These are phyloP conservation scores for Aureobasidium sp. DNA, from an alignment of 2,329 filamentous ascomycete genomes.

Conservation along the genomic window DNA sequence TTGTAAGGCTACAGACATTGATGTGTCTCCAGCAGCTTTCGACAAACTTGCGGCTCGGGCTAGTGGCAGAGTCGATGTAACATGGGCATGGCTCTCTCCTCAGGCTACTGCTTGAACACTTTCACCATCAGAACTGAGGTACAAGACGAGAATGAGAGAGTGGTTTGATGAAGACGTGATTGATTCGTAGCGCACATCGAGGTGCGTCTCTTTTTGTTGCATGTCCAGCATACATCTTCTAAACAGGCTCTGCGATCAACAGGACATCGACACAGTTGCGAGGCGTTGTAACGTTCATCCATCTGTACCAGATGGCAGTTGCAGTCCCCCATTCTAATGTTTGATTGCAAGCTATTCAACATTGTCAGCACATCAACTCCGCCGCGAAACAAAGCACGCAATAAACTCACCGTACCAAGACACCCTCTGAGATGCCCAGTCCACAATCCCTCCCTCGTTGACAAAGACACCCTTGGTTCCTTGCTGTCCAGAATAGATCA, in stretches of 20 bases:
- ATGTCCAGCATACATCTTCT: background rate
- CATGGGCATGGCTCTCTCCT: conserved; percentile 35
- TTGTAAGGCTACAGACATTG: conserved; percentile 54
- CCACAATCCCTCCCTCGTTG: conserved; percentile 23
- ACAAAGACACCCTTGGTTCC: conserved; percentile 24
- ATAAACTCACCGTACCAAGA: conserved; percentile 24
- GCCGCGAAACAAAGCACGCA: background rate
- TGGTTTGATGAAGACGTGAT: conserved; percentile 8
- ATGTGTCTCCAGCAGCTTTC: conserved; percentile 56
- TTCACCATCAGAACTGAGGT: background rate
- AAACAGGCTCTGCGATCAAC: conserved; percentile 13
- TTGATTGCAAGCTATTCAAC: conserved; percentile 18
- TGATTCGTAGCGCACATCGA: background rate
- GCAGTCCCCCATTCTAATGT: conserved; percentile 22
- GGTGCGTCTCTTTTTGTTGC: background rate
- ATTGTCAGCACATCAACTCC: background rate
- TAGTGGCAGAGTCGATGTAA: conserved; percentile 34
- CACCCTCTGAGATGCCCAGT: conserved; percentile 22
- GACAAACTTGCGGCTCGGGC: conserved; percentile 45
- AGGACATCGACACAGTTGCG: conserved; percentile 15
- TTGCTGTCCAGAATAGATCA: conserved; percentile 23
- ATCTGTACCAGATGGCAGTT: conserved; percentile 24
- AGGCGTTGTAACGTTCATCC: conserved; percentile 19
- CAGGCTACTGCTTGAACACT: conserved; percentile 13
- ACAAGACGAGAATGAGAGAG: background rate